Evolutionary conservation across 2,329 filamentous ascomycete species (phyloP).

Genomic region (Botrytis fabae): DNA sequence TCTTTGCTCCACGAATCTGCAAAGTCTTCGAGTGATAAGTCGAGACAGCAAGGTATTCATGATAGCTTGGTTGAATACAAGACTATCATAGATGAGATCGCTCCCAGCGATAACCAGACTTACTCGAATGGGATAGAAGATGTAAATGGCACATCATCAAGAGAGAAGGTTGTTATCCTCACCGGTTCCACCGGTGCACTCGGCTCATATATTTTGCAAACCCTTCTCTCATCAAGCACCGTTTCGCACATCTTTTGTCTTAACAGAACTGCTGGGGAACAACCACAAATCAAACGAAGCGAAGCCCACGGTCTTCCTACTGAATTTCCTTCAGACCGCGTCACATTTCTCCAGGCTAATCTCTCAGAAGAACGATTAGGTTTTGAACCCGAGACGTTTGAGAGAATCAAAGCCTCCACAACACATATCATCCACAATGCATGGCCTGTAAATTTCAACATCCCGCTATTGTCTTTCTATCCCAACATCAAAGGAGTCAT

Average conservation of each 20-base stretch:
- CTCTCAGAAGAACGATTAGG: constrained; percentile 51
- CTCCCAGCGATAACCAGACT: neutral
- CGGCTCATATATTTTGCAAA: constrained; percentile 49
- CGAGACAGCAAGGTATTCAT: neutral
- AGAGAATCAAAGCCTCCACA: constrained; percentile 21
- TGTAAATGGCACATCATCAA: neutral
- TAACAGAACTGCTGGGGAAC: constrained; percentile 42
- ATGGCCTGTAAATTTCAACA: constrained; percentile 45
- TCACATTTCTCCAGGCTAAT: constrained; percentile 52
- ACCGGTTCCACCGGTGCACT: constrained; percentile 52
- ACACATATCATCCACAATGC: constrained; percentile 30
- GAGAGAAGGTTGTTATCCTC: constrained; percentile 38
- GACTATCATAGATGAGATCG: neutral
- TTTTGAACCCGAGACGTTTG: constrained; percentile 38
- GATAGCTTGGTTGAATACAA: neutral
- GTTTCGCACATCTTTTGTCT: constrained; percentile 50
- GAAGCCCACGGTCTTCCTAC: neutral
- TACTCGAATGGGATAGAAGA: neutral
- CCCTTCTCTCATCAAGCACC: constrained; percentile 35
- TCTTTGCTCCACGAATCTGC: neutral
- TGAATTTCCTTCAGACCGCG: constrained; percentile 35
- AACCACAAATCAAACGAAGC: constrained; percentile 27
- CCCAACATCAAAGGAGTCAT: constrained; percentile 43
- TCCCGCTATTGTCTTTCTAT: constrained; percentile 41
- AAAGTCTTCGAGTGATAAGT: neutral